Evolutionary conservation across 352 stramenopile genomes (phyloP), one percentile per base, ranked within the genome.

Genomic region (Plasmopara viticola): DNA sequence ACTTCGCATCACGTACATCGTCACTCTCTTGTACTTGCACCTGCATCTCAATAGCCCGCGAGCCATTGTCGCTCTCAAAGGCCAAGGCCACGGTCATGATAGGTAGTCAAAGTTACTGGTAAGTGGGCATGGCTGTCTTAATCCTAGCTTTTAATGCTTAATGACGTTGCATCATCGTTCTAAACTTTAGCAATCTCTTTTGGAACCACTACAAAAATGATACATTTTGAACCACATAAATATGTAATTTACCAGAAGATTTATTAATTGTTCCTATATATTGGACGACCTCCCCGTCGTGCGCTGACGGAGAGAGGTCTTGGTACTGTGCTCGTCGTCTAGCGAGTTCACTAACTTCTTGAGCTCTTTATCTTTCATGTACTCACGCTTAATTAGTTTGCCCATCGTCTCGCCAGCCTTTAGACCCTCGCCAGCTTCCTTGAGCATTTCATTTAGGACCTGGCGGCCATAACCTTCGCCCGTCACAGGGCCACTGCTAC

Each of bases 11-110:
- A 29, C 77, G 76, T n/a, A 84, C 57, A 33, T 70, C 83, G 50
- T 90, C 79, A 10, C 58, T 56, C 49, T 78, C 69, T 17, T 73
- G 51, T 37, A 90, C 54, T 25, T 85, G 49, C 42, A 90, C 66
- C 28, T 81, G 76, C 61, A 69, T 74, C 62, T 86, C 60, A 34
- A 91, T 86, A 47, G 58, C 77, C 30, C 82, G 79, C 51, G 82
- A 89, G 55, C 80, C 81, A 65, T 93, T 80, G 68, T 91, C 83
- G 37, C 66, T 73, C 60, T 90, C 83, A 60, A 93, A 93, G 34
- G 80, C 78, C 45, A 90, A 63, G 40, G 77, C 68, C 33, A 89
- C 78, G 41, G 74, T 84, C 78, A 89, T 89, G 6, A 17, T 30
- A 8, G 6, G 28, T 29, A 17, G 6, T 17, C 6, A 13, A 39